Conservation (phyloP, 2,329 filamentous ascomycete genomes). For the Westerdykella aurantiaca region DNA sequence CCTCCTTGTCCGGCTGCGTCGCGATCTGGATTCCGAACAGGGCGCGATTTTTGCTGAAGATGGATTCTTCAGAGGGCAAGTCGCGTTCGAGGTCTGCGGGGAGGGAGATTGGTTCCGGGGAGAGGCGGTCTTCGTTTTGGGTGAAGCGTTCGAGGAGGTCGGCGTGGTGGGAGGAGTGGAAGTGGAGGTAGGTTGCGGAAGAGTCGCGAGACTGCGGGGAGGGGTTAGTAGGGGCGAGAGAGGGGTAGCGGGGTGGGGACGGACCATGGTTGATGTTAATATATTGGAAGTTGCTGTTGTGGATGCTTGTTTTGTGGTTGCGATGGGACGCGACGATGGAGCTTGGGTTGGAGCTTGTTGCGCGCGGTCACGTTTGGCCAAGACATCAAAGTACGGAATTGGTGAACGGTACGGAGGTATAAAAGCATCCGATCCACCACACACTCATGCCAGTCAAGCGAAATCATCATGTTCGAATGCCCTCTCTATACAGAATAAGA, state of each 20-base stretch:
- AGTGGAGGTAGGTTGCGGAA: slow-evolving; percentile 68
- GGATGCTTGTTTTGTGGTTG: background rate
- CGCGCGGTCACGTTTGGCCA: background rate
- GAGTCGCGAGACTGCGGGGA: slow-evolving; percentile 59
- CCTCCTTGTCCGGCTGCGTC: slow-evolving; percentile 64
- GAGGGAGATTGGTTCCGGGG: slow-evolving; percentile 72
- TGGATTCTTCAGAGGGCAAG: slow-evolving; percentile 83
- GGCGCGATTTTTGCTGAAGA: slow-evolving; percentile 81
- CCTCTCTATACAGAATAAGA: too few species aligned
- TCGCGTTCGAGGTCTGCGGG: slow-evolving; percentile 71
- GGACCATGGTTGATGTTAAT: slow-evolving; percentile 1
- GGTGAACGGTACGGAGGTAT: too few species aligned
- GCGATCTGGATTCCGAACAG: slow-evolving; percentile 81
- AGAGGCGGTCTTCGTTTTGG: slow-evolving; percentile 21
- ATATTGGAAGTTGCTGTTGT: background rate
- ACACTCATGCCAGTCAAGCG: too few species aligned
- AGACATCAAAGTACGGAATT: background rate
- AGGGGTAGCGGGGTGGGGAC: background rate
- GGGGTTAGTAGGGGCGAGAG: background rate
- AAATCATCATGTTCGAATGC: too few species aligned
- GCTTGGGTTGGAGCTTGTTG: background rate
- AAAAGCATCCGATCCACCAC: too few species aligned
- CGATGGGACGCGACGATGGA: background rate
- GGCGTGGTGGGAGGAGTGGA: slow-evolving; percentile 64
- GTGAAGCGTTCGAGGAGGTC: slow-evolving; percentile 66